phyloP scores from a whole-genome alignment of 345 rosid species.

The Populus alba region DNA sequence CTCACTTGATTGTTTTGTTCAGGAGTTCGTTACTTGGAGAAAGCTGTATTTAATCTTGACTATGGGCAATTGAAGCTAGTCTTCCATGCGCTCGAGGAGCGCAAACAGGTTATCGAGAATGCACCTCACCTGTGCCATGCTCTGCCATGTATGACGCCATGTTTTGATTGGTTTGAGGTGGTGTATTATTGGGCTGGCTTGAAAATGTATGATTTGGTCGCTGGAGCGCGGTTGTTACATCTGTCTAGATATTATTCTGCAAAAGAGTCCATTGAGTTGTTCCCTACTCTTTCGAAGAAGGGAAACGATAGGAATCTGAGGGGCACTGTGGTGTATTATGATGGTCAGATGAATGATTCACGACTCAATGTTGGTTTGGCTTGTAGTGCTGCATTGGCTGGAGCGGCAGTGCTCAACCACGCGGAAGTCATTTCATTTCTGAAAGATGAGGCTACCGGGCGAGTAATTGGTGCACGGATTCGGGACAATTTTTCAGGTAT shows the following conservation, averaged over 20 bases:
- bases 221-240: constrained; percentile 77
- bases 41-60: constrained; percentile 92
- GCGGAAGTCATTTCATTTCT: constrained; percentile 84
- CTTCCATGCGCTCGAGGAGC: constrained; percentile 94
- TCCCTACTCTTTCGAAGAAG: constrained; percentile 87
- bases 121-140: constrained; percentile 97
- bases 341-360: constrained; percentile 99
- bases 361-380: constrained; percentile 87
- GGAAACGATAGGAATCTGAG: constrained; percentile 61
- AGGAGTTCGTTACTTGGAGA: constrained; percentile 98
- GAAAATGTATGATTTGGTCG: constrained; percentile 96
- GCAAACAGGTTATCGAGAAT: constrained; percentile 86
- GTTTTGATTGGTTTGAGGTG: constrained; percentile 93
- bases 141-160: constrained; percentile 98
- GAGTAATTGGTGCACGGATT: constrained; percentile 78
- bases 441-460: constrained; percentile 54
- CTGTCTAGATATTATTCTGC: constrained; percentile 87
- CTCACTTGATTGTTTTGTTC: neutral
- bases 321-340: constrained; percentile 96
- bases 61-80: constrained; percentile 91
- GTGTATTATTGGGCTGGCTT: constrained; percentile 91
- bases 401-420: constrained; percentile 93
- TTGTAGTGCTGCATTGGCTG: constrained; percentile 85
- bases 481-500: constrained; percentile 86
- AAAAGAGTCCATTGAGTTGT: constrained; percentile 75